A percentile compares a stretch with the other conserved stretches of the same genome.
Evolutionary conservation across 2,329 filamentous ascomycete genomes (phyloP).

Genomic region (Diaporthe eres): DNA sequence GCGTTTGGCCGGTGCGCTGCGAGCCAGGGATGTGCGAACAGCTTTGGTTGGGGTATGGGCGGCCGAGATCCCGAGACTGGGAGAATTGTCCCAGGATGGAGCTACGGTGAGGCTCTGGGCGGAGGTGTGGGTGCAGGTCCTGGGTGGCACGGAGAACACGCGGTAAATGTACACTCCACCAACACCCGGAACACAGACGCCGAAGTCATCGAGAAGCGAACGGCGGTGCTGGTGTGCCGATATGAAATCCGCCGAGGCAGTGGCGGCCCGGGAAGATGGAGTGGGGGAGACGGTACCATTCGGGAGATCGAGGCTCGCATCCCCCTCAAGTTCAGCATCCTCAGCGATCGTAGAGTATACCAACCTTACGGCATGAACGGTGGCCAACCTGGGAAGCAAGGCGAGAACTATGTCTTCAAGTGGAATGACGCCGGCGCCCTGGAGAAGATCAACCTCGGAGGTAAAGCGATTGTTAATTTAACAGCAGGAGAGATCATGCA

Average conservation of each 20-base stretch:
- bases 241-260: conserved; percentile 49
- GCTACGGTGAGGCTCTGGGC: conserved; percentile 55
- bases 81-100: conserved; percentile 48
- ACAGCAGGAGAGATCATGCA: conserved; percentile 52
- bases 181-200: conserved; percentile 56
- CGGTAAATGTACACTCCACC: conserved; percentile 55
- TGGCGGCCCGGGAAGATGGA: conserved; percentile 54
- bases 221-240: conserved; percentile 51
- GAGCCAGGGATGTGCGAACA: conserved; percentile 51
- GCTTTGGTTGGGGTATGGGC: conserved; percentile 52
- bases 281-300: conserved; percentile 77
- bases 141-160: conserved; percentile 49
- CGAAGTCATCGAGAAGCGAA: conserved; percentile 54
- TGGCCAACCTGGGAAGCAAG: conserved; percentile 55
- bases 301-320: conserved; percentile 81
- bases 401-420: conserved; percentile 49
- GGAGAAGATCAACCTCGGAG: conserved; percentile 50
- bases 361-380: conserved; percentile 80
- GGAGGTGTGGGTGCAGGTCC: conserved; percentile 52
- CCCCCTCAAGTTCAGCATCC: conserved; percentile 77
- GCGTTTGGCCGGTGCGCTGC: conserved; percentile 48
- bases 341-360: conserved; percentile 79
- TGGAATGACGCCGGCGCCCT: conserved; percentile 46
- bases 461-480: conserved; percentile 50
- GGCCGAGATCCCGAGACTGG: conserved; percentile 48